phyloP scores from a whole-genome alignment of 1,139 yeast species.

The Scheffersomyces segobiensis region DNA sequence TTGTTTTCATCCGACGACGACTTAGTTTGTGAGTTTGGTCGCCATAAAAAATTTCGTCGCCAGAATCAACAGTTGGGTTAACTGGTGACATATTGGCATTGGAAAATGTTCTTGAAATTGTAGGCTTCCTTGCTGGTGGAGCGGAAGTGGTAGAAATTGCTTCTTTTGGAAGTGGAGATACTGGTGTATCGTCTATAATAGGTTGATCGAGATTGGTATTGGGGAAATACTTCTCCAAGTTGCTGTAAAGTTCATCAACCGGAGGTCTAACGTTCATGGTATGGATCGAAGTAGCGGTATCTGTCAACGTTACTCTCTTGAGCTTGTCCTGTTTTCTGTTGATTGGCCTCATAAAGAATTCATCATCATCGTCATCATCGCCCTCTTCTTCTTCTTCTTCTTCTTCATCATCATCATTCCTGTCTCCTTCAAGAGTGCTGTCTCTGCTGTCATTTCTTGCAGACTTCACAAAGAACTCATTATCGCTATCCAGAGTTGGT shows the following conservation, averaged over 20 bases:
- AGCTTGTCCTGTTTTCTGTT: neutral
- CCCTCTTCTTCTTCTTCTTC: slow-evolving; percentile 2
- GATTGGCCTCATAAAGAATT: slow-evolving; percentile 21
- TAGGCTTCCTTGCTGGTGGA: slow-evolving; percentile 26
- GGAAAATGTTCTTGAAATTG: slow-evolving; percentile 49
- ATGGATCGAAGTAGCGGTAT: slow-evolving; percentile 41
- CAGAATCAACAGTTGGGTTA: slow-evolving; percentile 23
- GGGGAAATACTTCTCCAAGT: slow-evolving; percentile 90
- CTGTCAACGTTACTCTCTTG: slow-evolving; percentile 4
- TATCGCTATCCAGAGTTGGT: slow-evolving; percentile 16
- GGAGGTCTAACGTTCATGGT: slow-evolving; percentile 77
- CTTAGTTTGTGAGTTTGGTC: slow-evolving; percentile 30
- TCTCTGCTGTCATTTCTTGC: slow-evolving; percentile 9
- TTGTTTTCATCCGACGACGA: slow-evolving; percentile 71
- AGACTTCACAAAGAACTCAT: slow-evolving; percentile 35
- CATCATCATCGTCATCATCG: slow-evolving; percentile 20
- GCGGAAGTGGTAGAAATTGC: slow-evolving; percentile 2
- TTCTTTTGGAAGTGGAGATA: slow-evolving; percentile 42
- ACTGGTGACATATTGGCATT: slow-evolving; percentile 48
- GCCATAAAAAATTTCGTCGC: slow-evolving; percentile 37
- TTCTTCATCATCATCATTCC: too few relatives aligned
- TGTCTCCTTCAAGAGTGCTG: slow-evolving; percentile 15
- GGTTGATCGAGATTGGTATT: slow-evolving; percentile 91
- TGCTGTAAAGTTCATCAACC: slow-evolving; percentile 88
- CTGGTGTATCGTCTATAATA: slow-evolving; percentile 77